A percentile compares a stretch with the other conserved stretches of the same genome.
These are phyloP conservation scores for Datura wrightii DNA, from an alignment of 257 asterid genomes.

Conservation along the genomic window DNA sequence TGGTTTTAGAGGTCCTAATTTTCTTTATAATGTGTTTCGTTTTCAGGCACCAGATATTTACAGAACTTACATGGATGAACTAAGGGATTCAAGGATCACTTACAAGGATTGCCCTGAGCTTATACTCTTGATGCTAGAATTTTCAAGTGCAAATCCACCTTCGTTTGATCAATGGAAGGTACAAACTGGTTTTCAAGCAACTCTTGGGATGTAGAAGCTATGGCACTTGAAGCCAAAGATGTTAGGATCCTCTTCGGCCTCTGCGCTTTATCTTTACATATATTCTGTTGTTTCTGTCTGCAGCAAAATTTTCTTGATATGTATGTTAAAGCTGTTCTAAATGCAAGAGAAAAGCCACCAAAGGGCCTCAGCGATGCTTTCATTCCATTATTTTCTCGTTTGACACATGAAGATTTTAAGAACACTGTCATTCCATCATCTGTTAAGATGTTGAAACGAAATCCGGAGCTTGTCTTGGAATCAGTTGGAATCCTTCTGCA, in stretches of 20 bases:
- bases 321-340: slow-evolving; percentile 76
- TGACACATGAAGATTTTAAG: slow-evolving; percentile 89
- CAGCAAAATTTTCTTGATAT: slow-evolving; percentile 84
- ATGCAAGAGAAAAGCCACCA: slow-evolving; percentile 86
- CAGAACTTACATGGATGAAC: slow-evolving; percentile 73
- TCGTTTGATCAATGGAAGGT: slow-evolving; percentile 80
- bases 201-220: slow-evolving; percentile 25
- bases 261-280: slow-evolving; percentile 35
- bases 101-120: slow-evolving; percentile 77
- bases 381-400: slow-evolving; percentile 65
- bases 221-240: slow-evolving; percentile 26
- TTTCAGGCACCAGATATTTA: slow-evolving; percentile 78
- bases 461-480: slow-evolving; percentile 96
- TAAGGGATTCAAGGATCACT: slow-evolving; percentile 74
- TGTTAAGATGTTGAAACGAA: slow-evolving; percentile 96
- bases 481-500: slow-evolving; percentile 79
- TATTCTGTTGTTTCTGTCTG: slow-evolving; percentile 42
- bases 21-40: slow-evolving; percentile 32
- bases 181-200: slow-evolving; percentile 29
- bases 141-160: slow-evolving; percentile 53
- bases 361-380: slow-evolving; percentile 82
- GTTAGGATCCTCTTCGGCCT: slow-evolving; percentile 7
- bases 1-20: slow-evolving; percentile 25
- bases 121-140: slow-evolving; percentile 66
- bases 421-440: slow-evolving; percentile 68